Evolutionary conservation across 257 asterid genomes (phyloP).

Genomic region (Nicotiana noctiflora): DNA sequence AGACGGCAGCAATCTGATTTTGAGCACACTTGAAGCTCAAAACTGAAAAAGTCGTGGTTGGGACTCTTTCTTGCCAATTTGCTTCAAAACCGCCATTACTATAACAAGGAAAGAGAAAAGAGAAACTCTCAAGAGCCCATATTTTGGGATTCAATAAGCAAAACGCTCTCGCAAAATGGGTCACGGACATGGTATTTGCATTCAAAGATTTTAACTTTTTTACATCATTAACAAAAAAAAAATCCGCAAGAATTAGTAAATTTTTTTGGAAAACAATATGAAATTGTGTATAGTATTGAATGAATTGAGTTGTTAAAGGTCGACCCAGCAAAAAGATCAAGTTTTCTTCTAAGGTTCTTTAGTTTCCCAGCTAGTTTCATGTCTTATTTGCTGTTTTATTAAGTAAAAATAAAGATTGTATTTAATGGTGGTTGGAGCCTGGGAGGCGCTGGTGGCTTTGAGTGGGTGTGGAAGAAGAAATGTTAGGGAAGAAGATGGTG

Average conservation of each 20-base stretch:
- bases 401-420: neutral
- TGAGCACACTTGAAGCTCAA: too few species aligned
- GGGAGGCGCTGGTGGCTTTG: too few species aligned
- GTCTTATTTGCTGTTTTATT: neutral
- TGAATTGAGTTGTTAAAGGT: slow-evolving; percentile 66
- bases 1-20: too few species aligned
- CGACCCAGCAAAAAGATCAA: slow-evolving; percentile 67
- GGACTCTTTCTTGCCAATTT: neutral
- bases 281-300: neutral
- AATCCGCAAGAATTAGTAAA: neutral
- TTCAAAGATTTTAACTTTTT: neutral
- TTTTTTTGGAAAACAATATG: neutral
- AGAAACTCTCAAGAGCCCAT: neutral
- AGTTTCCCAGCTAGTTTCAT: neutral
- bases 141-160: neutral
- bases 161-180: neutral
- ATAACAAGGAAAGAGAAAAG: neutral
- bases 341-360: slow-evolving; percentile 50
- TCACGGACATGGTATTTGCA: neutral
- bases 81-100: neutral
- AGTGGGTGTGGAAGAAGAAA: too few species aligned
- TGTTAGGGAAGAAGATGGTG: too few species aligned
- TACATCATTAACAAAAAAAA: neutral
- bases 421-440: neutral
- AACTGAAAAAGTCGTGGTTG: too few species aligned